Evolutionary conservation across 495 filamentous ascomycete species (phyloP), one percentile per base, ranked within the genome.

Genomic region (Penicillium salamii): DNA sequence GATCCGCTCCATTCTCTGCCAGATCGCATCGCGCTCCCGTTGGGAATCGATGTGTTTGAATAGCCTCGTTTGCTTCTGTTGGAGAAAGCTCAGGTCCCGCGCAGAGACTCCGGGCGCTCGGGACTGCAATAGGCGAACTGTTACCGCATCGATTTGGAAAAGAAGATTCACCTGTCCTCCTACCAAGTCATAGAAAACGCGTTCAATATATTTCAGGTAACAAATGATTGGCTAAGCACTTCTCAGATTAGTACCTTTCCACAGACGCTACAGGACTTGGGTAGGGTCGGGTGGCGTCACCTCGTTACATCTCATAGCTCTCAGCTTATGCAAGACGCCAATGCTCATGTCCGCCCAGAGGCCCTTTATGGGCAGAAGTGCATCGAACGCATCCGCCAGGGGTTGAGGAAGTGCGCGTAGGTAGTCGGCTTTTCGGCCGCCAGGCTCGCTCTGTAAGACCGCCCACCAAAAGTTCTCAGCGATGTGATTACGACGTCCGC

Each of bases 81-180:
- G 18, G 6, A 46, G 5, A 14, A 35, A 35, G 15, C 14, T 26
- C 7, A 24, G 21, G 41, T 40, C 46, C 7, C 13, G 7, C 26
- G 31, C n/a, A 23, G 35, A 49, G 21, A 49, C 36, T 19, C 32
- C 45, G n/a, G 49, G 41, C 7, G 32, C 37, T 14, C 39, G 41
- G 11, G 12, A 20, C 15, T 44, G 15, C 2, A 51, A 18, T 24
- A 14, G 26, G 7, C 12, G 4, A 18, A 51, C 12, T n/a, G 41
- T 51, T 14, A 3, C 13, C 17, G 21, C 40, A 31, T 42, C 40
- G 9, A 42, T 9, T 8, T 9, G 6, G 9, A 13, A 5, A 21
- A 42, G 21, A 9, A 42, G 7, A 14, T 42, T 24, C 7, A 15
- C 6, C 7, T 31, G n/a, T n/a, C n/a, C n/a, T 28, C 40, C 40